Evolutionary conservation across 2,329 filamentous ascomycete species (phyloP).

Genomic region (Alternaria viburni): DNA sequence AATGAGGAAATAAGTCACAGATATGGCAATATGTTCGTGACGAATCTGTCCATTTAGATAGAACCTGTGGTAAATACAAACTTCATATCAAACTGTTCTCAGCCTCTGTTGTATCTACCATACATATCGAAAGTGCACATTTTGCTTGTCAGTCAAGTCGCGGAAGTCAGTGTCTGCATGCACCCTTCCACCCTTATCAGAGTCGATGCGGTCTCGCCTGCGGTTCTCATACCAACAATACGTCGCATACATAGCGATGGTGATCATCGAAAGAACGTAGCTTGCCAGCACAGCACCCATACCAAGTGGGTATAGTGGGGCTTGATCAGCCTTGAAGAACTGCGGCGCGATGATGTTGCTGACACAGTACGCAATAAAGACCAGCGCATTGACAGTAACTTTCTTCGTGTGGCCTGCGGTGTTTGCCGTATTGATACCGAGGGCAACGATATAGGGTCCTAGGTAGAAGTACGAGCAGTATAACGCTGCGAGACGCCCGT

Average conservation of each 20-base stretch:
- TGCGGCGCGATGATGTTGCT: conserved; percentile 51
- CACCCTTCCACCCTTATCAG: conserved; percentile 19
- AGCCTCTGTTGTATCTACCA: neutral
- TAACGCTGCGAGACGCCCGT: conserved; percentile 35
- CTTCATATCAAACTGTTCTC: neutral
- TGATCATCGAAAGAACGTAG: conserved; percentile 30
- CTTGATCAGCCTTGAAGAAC: conserved; percentile 48
- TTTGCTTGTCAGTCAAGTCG: conserved; percentile 47
- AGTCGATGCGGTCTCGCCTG: conserved; percentile 17
- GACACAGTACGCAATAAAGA: conserved; percentile 50
- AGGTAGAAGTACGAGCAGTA: conserved; percentile 38
- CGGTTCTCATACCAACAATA: conserved; percentile 44
- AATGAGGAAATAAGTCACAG: neutral
- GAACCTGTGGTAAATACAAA: neutral
- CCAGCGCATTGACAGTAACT: conserved; percentile 42
- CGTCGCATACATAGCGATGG: conserved; percentile 35
- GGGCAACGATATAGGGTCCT: conserved; percentile 17
- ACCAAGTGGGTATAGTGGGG: conserved; percentile 35
- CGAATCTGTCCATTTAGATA: neutral
- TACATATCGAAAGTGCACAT: conserved; percentile 28
- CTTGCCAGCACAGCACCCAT: conserved; percentile 15
- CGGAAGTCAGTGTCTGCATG: conserved; percentile 41
- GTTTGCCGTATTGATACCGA: conserved; percentile 21
- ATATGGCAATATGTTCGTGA: neutral
- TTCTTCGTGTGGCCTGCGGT: conserved; percentile 48